A percentile compares a stretch with the other conserved stretches of the same genome.
These are phyloP conservation scores for Ceratobasidium papillatum DNA, from an alignment of 1,284 basidiomycete species.

Conservation along the genomic window DNA sequence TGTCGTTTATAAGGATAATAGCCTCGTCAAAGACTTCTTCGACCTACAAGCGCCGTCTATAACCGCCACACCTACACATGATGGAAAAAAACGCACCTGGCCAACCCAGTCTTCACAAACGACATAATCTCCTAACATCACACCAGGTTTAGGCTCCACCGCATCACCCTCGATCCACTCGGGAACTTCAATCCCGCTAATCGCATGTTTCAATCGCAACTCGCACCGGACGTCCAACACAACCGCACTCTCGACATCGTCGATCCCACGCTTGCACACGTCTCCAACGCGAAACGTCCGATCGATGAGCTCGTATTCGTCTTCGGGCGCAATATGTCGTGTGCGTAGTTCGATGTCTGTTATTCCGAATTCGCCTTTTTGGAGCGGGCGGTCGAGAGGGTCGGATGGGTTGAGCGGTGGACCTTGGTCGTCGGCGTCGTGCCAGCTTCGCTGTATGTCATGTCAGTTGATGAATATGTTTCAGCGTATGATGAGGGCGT, in stretches of 20 bases:
- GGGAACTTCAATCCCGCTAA: slow-evolving; percentile 67
- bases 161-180: slow-evolving; percentile 72
- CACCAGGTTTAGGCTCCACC: slow-evolving; percentile 65
- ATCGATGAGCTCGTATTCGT: slow-evolving; percentile 76
- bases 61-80: neutral
- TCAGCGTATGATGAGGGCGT: neutral
- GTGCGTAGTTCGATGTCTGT: slow-evolving; percentile 68
- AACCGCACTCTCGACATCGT: slow-evolving; percentile 80
- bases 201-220: slow-evolving; percentile 76
- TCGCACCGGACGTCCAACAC: slow-evolving; percentile 70
- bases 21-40: slow-evolving; percentile 85
- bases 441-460: slow-evolving; percentile 75
- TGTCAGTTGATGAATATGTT: slow-evolving; percentile 6
- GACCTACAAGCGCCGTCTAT: neutral
- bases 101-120: slow-evolving; percentile 88
- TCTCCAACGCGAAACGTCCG: slow-evolving; percentile 82
- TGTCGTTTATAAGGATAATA: slow-evolving; percentile 58
- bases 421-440: slow-evolving; percentile 74
- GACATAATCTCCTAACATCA: slow-evolving; percentile 84
- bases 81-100: slow-evolving; percentile 55
- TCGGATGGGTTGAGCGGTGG: slow-evolving; percentile 59
- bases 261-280: slow-evolving; percentile 80
- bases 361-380: slow-evolving; percentile 83
- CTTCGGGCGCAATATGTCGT: slow-evolving; percentile 77
- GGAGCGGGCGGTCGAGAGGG: slow-evolving; percentile 78